Conservation (phyloP, 148 eudicot genomes). For the Simmondsia chinensis region DNA sequence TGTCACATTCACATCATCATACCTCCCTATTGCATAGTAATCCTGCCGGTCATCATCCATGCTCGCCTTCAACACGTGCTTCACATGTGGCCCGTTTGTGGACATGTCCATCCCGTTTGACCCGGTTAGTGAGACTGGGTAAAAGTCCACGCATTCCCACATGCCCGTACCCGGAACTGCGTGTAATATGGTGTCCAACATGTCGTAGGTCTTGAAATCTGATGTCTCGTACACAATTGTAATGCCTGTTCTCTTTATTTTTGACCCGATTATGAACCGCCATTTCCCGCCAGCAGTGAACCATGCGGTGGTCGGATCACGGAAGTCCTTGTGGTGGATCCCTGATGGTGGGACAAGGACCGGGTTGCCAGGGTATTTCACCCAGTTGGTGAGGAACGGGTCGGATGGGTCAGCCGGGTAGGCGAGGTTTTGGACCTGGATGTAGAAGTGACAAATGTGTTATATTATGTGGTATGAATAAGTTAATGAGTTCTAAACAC, state of each 20-base stretch:
- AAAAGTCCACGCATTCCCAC: constrained; percentile 95
- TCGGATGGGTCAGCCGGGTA: constrained; percentile 72
- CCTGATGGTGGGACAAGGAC: constrained; percentile 68
- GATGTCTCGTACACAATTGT: constrained; percentile 60
- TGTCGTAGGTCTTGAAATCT: constrained; percentile 36
- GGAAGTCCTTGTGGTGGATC: constrained; percentile 39
- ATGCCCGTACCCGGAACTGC: constrained; percentile 62
- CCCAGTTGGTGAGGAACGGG: constrained; percentile 66
- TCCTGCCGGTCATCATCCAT: constrained; percentile 65
- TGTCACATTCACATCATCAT: constrained; percentile 22
- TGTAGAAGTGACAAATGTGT: too few relatives aligned
- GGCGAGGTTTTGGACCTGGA: constrained; percentile 78
- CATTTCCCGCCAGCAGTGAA: constrained; percentile 47
- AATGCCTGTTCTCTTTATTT: constrained; percentile 51
- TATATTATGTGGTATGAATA: too few relatives aligned
- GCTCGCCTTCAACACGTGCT: constrained; percentile 73
- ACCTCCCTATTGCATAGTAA: constrained; percentile 61
- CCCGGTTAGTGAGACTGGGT: constrained; percentile 42
- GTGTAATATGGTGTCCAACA: constrained; percentile 39
- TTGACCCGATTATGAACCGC: constrained; percentile 70
- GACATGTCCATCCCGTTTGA: constrained; percentile 65
- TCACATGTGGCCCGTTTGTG: constrained; percentile 37
- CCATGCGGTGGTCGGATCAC: constrained; percentile 91
- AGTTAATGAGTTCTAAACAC: too few relatives aligned
- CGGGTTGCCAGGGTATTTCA: constrained; percentile 63